Percentiles rank a stretch among this genome's conserved stretches.
Evolutionary conservation across 345 rosid genomes (phyloP).

Genomic region (Durio zibethinus): DNA sequence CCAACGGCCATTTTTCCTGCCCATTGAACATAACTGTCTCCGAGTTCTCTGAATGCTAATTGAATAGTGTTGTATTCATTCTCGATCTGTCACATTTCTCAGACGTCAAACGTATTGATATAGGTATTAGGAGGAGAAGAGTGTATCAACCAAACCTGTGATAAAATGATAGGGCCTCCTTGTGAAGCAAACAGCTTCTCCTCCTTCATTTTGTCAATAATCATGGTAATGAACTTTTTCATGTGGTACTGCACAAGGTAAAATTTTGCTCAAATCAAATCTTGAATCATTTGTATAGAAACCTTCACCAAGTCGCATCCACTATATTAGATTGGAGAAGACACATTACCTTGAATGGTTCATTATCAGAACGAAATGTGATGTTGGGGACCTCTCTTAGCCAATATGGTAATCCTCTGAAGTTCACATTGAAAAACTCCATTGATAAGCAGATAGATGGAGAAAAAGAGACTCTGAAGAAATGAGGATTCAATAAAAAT

Average conservation of each 20-base stretch:
- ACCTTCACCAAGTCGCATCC: neutral
- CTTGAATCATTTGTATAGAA: neutral
- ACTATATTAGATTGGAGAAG: neutral
- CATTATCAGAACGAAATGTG: constrained; percentile 69
- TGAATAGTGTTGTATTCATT: constrained; percentile 81
- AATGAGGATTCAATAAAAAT: neutral
- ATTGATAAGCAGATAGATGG: neutral
- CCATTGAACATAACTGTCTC: constrained; percentile 66
- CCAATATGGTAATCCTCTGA: constrained; percentile 93
- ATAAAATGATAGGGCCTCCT: constrained; percentile 75
- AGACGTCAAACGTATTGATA: neutral
- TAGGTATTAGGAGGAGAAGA: neutral
- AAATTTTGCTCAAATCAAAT: neutral
- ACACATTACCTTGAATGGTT: constrained; percentile 67
- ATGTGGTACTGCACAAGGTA: constrained; percentile 42
- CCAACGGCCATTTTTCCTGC: constrained; percentile 60
- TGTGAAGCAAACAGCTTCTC: constrained; percentile 65
- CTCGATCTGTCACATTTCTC: constrained; percentile 54
- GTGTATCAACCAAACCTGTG: constrained; percentile 41
- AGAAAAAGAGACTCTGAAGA: neutral
- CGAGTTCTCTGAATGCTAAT: constrained; percentile 54
- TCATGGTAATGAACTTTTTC: constrained; percentile 47
- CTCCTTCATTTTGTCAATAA: constrained; percentile 36
- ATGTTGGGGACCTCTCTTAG: constrained; percentile 65
- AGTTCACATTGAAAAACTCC: constrained; percentile 1